A percentile compares a stretch with the other conserved stretches of the same genome.
Conservation (phyloP, 345 rosid genomes). For the Eucalyptus tenuipes region DNA sequence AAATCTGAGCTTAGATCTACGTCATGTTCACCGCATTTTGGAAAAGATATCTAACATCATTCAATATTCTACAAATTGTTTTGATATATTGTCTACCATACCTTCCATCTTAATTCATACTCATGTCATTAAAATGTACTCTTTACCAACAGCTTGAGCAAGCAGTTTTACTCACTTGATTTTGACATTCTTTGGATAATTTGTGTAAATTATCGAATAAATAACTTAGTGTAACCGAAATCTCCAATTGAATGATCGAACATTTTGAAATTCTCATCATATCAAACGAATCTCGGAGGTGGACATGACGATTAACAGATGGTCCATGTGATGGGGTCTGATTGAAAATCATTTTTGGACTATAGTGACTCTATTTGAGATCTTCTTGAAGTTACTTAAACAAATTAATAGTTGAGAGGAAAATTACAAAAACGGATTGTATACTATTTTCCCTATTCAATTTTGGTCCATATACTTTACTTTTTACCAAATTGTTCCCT, state of each 20-base stretch:
- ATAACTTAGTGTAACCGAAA: not conserved
- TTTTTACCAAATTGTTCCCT: not conserved
- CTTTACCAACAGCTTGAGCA: not conserved
- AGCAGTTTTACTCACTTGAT: not conserved
- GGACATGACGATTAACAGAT: not conserved
- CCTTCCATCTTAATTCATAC: not conserved
- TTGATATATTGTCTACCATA: not conserved
- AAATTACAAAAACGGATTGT: not conserved
- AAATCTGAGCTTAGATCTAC: not conserved
- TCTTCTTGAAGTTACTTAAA: not conserved
- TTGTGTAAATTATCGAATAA: not conserved
- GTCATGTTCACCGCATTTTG: not conserved
- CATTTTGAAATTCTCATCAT: not conserved
- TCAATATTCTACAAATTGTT: not conserved
- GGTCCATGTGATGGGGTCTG: not conserved
- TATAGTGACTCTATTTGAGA: not conserved
- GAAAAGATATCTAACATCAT: not conserved
- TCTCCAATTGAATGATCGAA: not conserved
- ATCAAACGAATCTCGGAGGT: not conserved
- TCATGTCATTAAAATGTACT: no score
- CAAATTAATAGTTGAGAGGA: not conserved
- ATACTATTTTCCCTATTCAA: not conserved
- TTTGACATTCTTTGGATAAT: not conserved
- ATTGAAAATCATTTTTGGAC: not conserved
- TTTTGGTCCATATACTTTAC: not conserved